Conservation (phyloP, 352 stramenopile species). For the Pythium apleroticum region DNA sequence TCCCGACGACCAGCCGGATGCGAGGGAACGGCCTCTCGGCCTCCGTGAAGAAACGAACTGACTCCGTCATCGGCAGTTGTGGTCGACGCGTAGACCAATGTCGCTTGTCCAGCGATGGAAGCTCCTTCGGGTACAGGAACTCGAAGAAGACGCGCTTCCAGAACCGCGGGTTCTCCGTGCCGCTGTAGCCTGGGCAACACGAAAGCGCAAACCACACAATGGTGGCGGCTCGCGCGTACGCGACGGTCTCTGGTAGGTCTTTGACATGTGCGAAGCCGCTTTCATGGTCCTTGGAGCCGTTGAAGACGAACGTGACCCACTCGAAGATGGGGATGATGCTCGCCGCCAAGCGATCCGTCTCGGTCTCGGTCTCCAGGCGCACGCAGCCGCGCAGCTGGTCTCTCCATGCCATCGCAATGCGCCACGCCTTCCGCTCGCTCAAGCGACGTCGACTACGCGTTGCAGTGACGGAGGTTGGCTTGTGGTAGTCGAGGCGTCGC, state of each 20-base stretch:
- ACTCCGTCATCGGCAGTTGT: not conserved
- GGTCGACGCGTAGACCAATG: not conserved
- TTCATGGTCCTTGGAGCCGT: not conserved
- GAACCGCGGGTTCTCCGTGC: constrained; percentile 12
- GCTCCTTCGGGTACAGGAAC: not conserved
- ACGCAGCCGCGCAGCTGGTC: constrained; percentile 10
- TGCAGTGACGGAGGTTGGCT: too few species aligned
- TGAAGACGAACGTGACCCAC: constrained; percentile 14
- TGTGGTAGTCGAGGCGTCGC: too few species aligned
- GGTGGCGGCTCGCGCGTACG: not conserved
- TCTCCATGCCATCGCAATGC: constrained; percentile 7
- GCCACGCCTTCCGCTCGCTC: constrained; percentile 6
- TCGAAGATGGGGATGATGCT: constrained; percentile 11
- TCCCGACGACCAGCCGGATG: too few species aligned
- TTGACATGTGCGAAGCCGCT: constrained; percentile 4
- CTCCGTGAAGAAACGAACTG: constrained; percentile 8
- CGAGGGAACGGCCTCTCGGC: not conserved
- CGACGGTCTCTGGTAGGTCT: not conserved
- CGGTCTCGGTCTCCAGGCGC: constrained; percentile 5
- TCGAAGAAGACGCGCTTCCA: constrained; percentile 18
- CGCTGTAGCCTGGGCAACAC: constrained; percentile 17
- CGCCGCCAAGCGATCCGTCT: not conserved
- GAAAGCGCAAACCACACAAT: constrained; percentile 16
- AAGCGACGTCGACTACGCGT: not conserved
- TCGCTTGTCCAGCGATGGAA: too few species aligned